Conservation (phyloP, 768 basidiomycete species). For the Pulveroboletus sp. region DNA sequence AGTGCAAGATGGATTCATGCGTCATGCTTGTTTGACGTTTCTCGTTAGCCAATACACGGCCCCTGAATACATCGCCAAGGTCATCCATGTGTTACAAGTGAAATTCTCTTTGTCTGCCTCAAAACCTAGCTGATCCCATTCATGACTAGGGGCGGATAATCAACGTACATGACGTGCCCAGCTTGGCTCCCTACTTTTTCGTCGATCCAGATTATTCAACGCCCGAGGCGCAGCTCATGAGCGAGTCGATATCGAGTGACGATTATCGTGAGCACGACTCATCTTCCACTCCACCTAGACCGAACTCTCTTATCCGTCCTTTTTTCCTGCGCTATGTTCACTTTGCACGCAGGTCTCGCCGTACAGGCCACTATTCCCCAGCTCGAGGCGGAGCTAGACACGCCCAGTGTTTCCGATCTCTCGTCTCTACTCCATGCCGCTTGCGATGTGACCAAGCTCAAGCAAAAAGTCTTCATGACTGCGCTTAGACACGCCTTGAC, state of each 20-base stretch:
- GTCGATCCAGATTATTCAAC: slow-evolving; percentile 55
- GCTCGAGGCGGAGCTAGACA: slow-evolving; percentile 2
- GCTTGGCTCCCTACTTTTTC: slow-evolving; percentile 74
- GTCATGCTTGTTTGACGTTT: not conserved
- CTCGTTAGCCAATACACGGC: slow-evolving; percentile 42
- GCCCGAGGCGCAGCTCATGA: slow-evolving; percentile 52
- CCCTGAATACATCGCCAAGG: slow-evolving; percentile 56
- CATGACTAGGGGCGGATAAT: slow-evolving; percentile 55
- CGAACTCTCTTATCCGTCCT: not conserved
- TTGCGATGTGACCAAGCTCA: slow-evolving; percentile 35
- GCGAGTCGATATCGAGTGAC: slow-evolving; percentile 35
- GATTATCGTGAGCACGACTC: slow-evolving; percentile 40
- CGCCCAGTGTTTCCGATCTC: slow-evolving; percentile 21
- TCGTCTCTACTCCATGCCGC: slow-evolving; percentile 40
- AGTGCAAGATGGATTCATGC: not conserved
- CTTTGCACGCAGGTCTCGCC: slow-evolving; percentile 2
- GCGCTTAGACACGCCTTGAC: slow-evolving; percentile 74
- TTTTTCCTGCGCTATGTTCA: not conserved
- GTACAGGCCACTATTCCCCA: slow-evolving; percentile 3
- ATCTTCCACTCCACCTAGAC: too few species aligned
- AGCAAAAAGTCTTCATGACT: slow-evolving; percentile 60
- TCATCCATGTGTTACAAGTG: slow-evolving; percentile 61
- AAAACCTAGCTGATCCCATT: not conserved
- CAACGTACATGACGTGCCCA: slow-evolving; percentile 67
- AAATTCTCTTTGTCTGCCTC: not conserved